Evolutionary conservation across 305 asterid genomes (phyloP), one percentile per base, ranked within the genome.

Genomic region (Fraxinus dipetala): DNA sequence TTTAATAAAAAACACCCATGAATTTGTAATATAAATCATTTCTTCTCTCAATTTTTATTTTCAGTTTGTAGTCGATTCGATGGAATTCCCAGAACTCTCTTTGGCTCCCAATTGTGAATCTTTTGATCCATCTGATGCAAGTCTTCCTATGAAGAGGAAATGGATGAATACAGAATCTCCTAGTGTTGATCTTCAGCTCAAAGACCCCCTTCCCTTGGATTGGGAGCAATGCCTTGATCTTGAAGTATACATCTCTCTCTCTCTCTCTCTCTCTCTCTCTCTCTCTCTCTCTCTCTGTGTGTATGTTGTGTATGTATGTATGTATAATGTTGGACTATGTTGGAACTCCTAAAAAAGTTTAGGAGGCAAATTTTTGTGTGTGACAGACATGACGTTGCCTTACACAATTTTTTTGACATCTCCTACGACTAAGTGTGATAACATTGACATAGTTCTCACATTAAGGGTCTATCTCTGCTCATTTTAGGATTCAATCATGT

Each of bases 161-260:
- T 83, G 87, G 87, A 65, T 72, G 59, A 72, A 14, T 72, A n/a
- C 72, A 9, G 85, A 74, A 77, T 35, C 81, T 35, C 80, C 87
- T 2, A 84, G 79, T 45, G 87, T 90, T 72, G 91, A 90, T 80
- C 89, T 90, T 82, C 93, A 90, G 16, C 87, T 87, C 40, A 82
- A 82, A 63, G 90, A 89, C 9, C 93, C 92, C 6, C 86, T 90
- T 86, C 93, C 93, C 2, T 79, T 89, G 72, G 90, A 90, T 75
- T 90, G 93, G 93, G 93, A 90, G 83, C 93, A 90, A 73, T 90
- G 93, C 82, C 93, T 90, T 79, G 93, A 90, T 86, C 93, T 90
- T 83, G 86, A 90, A 86, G 93, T 90, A 82, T 5, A 9, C 26
- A 3, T 10, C 8, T 34, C 18, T 9, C 24, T 28, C 48, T 61